Evolutionary conservation across 352 stramenopile species (phyloP).

Genomic region (Pythium grandisporangium): DNA sequence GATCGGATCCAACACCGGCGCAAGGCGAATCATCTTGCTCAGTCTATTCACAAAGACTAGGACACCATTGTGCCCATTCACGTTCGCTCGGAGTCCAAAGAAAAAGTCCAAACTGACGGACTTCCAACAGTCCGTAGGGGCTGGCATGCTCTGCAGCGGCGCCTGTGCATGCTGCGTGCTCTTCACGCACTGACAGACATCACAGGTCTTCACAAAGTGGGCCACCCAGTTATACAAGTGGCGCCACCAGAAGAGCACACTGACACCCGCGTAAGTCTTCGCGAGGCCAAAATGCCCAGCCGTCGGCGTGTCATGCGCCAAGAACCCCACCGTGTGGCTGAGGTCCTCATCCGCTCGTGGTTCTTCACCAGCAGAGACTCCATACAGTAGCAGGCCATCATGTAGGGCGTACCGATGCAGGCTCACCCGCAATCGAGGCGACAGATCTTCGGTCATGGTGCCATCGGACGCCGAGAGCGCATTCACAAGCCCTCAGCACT

Average conservation of each 20-base stretch:
- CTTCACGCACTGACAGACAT: constrained; percentile 8
- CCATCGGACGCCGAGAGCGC: not conserved
- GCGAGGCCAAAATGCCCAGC: not conserved
- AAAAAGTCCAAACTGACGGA: constrained; percentile 12
- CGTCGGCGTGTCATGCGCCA: not conserved
- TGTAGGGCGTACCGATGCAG: constrained; percentile 1
- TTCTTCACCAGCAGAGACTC: not conserved
- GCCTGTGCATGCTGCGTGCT: no score
- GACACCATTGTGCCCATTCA: not conserved
- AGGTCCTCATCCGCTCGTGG: constrained; percentile 10
- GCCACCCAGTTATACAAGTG: constrained; percentile 10
- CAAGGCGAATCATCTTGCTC: constrained; percentile 1
- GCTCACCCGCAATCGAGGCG: not conserved
- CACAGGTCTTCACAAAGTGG: constrained; percentile 7
- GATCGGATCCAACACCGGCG: not conserved
- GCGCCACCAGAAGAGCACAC: not conserved
- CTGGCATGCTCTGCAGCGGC: constrained; percentile 5
- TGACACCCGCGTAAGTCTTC: not conserved
- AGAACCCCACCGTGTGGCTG: constrained; percentile 11
- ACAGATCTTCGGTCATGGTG: no score
- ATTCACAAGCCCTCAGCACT: not conserved
- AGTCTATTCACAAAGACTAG: constrained; percentile 4
- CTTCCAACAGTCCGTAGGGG: constrained; percentile 6
- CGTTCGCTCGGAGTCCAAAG: constrained; percentile 1
- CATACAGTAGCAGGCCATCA: constrained; percentile 3